A percentile compares a stretch with the other conserved stretches of the same genome.
Conservation (phyloP, 805 yeast genomes). For the Lachancea meyersii region DNA sequence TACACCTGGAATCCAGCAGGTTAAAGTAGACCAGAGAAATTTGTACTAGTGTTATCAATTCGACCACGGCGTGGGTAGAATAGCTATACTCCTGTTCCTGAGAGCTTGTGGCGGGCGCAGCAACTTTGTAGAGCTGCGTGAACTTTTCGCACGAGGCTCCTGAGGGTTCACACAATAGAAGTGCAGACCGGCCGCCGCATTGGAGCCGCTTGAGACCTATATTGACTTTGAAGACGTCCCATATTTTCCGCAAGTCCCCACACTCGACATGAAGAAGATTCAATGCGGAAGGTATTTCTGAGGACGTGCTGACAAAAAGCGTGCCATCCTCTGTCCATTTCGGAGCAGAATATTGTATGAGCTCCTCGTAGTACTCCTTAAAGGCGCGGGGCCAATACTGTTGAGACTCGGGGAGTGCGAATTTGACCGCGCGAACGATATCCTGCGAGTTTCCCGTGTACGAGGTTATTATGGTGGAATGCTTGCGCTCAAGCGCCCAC, state of each 20-base stretch:
- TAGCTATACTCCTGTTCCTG: slow-evolving; percentile 6
- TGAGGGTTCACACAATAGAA: slow-evolving; percentile 63
- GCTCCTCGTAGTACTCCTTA: slow-evolving; percentile 56
- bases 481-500: slow-evolving; percentile 74
- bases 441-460: slow-evolving; percentile 82
- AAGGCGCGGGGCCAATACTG: slow-evolving; percentile 38
- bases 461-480: slow-evolving; percentile 65
- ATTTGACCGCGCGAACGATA: slow-evolving; percentile 51
- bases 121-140: slow-evolving; percentile 59
- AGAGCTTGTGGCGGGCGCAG: slow-evolving; percentile 2
- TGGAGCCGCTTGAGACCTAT: slow-evolving; percentile 68
- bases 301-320: slow-evolving; percentile 75
- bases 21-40: slow-evolving; percentile 72
- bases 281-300: slow-evolving; percentile 69
- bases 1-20: slow-evolving; percentile 56
- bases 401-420: slow-evolving; percentile 40
- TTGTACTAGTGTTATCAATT: slow-evolving; percentile 69
- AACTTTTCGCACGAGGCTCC: slow-evolving; percentile 80
- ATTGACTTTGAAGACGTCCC: slow-evolving; percentile 61
- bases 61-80: slow-evolving; percentile 55
- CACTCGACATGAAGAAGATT: slow-evolving; percentile 63
- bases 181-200: slow-evolving; percentile 81
- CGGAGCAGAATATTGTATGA: slow-evolving; percentile 58
- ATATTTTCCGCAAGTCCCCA: slow-evolving; percentile 48
- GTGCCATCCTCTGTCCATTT: slow-evolving; percentile 56